Base-by-base conservation (phyloP, 2,329 filamentous ascomycete genomes). In the Pochonia chlamydosporia region DNA sequence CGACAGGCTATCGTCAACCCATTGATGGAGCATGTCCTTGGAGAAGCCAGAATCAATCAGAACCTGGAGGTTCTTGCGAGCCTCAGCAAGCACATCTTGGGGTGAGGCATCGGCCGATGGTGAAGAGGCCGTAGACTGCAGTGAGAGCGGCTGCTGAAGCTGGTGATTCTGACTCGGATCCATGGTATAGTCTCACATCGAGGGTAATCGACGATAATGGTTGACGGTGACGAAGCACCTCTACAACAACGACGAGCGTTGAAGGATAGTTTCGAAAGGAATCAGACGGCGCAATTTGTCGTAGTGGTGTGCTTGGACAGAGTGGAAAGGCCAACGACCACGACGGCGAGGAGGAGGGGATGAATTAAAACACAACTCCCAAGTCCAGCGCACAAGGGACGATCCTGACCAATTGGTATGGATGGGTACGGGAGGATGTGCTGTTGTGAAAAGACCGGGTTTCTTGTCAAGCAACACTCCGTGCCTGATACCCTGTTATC, bases 11-110 rank as follows among this genome's bases (percentile, higher is more conserved):
- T 64, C 61, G 46, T 69, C 66, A 46, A 69, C 65, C 61, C 63
- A 66, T 58, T 69, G 66, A 48, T 69, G 66, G 24, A 69, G 63
- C 35, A 67, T 56, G 48, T 72, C 70, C 54, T 66, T 68, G 44
- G 70, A 72, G 9, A 73, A 55, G 39, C 70, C 70, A 14, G 69
- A 70, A 50, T 72, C 70, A 52, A 73, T 73, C 52, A 73, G 58
- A 40, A 66, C 66, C 59, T 73, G 69, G 6, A 73, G 63, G 48
- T 71, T 72, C 56, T 71, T 69, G 40, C 70, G 61, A 39, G 70
- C 70, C 57, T 73, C 70, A 18, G 64, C 67, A 47, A 73, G 63
- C 45, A 72, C 65, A 60, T 73, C 66, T 51, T 71, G 68, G 14
- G 70, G 63, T 20, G 64, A 66, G 35, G 67, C 56, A 35, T 67